Percentiles rank a stretch among this genome's conserved stretches.
These are phyloP conservation scores for Amborella trichopoda DNA, from an alignment of 164 flowering plant genomes.

Conservation along the genomic window DNA sequence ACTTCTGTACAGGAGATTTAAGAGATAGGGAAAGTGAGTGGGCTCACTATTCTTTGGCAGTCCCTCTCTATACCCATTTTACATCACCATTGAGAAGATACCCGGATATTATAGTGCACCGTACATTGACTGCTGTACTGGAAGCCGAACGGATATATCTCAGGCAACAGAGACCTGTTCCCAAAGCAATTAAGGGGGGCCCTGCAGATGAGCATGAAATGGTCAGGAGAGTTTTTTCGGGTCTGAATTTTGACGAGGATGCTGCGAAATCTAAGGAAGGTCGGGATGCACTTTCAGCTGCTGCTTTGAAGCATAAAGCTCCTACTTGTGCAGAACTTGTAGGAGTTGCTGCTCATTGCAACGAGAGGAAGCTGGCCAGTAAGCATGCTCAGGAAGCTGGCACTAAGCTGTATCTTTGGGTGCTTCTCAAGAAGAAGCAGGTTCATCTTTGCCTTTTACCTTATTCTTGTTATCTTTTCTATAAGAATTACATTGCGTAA, in stretches of 20 bases:
- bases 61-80: constrained; percentile 86
- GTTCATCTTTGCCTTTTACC: constrained; percentile 19
- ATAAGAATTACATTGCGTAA: not conserved
- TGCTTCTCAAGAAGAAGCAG: constrained; percentile 57
- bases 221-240: constrained; percentile 38
- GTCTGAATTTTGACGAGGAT: constrained; percentile 41
- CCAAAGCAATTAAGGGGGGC: constrained; percentile 8
- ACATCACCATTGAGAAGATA: constrained; percentile 92
- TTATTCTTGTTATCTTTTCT: not conserved
- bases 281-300: constrained; percentile 44
- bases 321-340: constrained; percentile 35
- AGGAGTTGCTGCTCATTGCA: constrained; percentile 64
- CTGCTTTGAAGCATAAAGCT: constrained; percentile 44
- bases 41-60: constrained; percentile 80
- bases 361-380: constrained; percentile 55
- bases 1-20: constrained; percentile 67
- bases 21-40: constrained; percentile 36
- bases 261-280: constrained; percentile 41
- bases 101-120: constrained; percentile 90
- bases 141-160: constrained; percentile 63
- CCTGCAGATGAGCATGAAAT: not conserved
- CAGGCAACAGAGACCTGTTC: constrained; percentile 10
- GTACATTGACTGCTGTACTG: constrained; percentile 60
- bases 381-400: constrained; percentile 67
- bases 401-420: constrained; percentile 73